Evolutionary conservation across 495 filamentous ascomycete genomes (phyloP), one percentile per base, ranked within the genome.

Genomic region (Neurospora tetrasperma): DNA sequence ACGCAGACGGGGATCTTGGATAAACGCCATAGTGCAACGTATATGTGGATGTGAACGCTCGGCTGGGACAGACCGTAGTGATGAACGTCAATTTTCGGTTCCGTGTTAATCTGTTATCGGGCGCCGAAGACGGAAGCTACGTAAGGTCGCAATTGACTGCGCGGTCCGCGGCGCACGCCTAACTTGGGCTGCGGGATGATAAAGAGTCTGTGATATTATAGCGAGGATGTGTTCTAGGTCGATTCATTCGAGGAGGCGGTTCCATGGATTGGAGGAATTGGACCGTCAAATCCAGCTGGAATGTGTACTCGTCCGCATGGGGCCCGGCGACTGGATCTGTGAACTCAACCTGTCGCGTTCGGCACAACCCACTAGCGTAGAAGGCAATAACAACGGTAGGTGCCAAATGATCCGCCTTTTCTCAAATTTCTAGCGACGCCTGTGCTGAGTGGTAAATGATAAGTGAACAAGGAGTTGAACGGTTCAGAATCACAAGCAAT

Each of bases 1-100:
- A 46, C 94, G 93, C 81, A 97, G 90, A 76, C 96, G 94, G 74
- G 96, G 96, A 81, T 98, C 96, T 82, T 90, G 90, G 79, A 92
- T 88, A 80, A 89, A 86, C 40, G 86, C 82, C 84, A 87, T 87
- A 72, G 43, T 70, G 42, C 5, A 68, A 6, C 20, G 5, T 70
- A 27, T 27, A 27, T 18, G 54, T 66, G 54, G 5, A 66, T 9
- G 23, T 38, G 12, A 35, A 16, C 14, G 54, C 16, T 66, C 54
- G 6, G 7, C 54, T 6, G 6, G 54, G 31, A 35, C 48, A 66
- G 27, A 18, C 27, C 14, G 54, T 66, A 66, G 31, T 14, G 54
- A 66, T 66, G 27, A 38, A 35, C 18, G 54, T 66, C 54, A 14
- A 35, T 35, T 31, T 66, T 66, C 54, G 27, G 27, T 66, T 35